Base-by-base conservation (phyloP, 331 rosid genomes). In the Prunus yedoensis region DNA sequence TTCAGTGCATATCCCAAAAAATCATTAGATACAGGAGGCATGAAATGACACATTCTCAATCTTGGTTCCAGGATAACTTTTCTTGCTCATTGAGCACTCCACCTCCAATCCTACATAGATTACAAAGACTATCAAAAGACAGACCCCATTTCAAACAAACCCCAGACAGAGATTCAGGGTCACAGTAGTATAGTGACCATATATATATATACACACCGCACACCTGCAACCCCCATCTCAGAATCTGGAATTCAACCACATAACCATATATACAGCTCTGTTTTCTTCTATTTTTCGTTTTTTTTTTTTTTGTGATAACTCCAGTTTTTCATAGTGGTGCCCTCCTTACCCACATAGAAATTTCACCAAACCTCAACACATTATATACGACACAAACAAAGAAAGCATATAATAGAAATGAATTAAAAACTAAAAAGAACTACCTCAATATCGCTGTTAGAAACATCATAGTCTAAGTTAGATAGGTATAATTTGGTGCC, bases 401-500 rank as follows among this genome's bases (percentile, higher is more conserved):
- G 21, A 56, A 45, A 27, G 8, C 1, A 5, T 5, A 27, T 9
- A 21, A 41, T 17, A 20, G 1, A 43, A 66, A 0, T n/a, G 4
- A 38, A 64, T 8, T 14, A 14, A 32, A 0, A 30, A 49, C 28
- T 69, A 15, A 56, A 18, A 69, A 35, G 13, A 4, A 5, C 18
- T 50, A 85, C 88, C 86, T 76, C 65, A 49, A 85, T 68, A 73
- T 82, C 89, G 20, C 59, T 49, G 5, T 77, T 51, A 11, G 89
- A 69, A 52, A 85, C 88, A 5, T 57, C 82, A 66, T 82, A 82
- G 38, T 85, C 77, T 62, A 82, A 69, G 73, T 82, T 85, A 23
- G 86, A 85, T 17, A 85, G 13, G 41, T 82, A 85, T 4, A 85
- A 46, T 27, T 85, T 85, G 62, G 88, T 75, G 27, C 79, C 77